Conservation (phyloP, 306 rosid species). For the Corylus americana region DNA sequence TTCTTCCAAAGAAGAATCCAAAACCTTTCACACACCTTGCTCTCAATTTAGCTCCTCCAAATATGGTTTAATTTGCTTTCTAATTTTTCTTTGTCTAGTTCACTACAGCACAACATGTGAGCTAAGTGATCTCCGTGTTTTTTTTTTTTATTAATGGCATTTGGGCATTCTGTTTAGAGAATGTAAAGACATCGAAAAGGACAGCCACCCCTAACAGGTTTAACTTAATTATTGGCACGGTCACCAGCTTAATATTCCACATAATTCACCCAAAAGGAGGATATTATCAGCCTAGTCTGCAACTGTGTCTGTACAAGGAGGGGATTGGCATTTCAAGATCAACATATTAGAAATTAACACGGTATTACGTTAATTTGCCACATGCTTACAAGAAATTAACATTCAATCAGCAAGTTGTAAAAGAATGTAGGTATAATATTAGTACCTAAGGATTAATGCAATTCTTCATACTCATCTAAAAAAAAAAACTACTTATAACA, state of each 20-base stretch:
- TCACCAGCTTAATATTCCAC: background rate
- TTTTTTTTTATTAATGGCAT: too few relatives aligned
- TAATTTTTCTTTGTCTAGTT: slow-evolving; percentile 1
- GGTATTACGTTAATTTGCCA: background rate
- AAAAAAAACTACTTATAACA: too few relatives aligned
- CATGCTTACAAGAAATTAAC: too few relatives aligned
- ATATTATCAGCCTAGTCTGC: background rate
- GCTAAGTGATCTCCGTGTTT: background rate
- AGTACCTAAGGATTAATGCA: too few relatives aligned
- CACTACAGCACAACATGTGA: background rate
- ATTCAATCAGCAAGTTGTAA: too few relatives aligned
- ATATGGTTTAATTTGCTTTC: slow-evolving; percentile 4
- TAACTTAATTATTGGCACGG: background rate
- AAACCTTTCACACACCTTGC: background rate
- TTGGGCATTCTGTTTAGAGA: background rate
- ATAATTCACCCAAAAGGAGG: background rate
- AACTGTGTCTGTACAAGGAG: too few relatives aligned
- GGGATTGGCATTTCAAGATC: too few relatives aligned
- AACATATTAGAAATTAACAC: background rate
- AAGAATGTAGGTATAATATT: too few relatives aligned
- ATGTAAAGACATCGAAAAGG: background rate
- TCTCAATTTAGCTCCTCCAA: background rate
- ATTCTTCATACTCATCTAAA: too few relatives aligned
- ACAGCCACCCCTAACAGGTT: background rate
- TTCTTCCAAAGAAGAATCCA: slow-evolving; percentile 8